Evolutionary conservation across 768 basidiomycete genomes (phyloP), one percentile per base, ranked within the genome.

Genomic region (Lactarius psammicola): DNA sequence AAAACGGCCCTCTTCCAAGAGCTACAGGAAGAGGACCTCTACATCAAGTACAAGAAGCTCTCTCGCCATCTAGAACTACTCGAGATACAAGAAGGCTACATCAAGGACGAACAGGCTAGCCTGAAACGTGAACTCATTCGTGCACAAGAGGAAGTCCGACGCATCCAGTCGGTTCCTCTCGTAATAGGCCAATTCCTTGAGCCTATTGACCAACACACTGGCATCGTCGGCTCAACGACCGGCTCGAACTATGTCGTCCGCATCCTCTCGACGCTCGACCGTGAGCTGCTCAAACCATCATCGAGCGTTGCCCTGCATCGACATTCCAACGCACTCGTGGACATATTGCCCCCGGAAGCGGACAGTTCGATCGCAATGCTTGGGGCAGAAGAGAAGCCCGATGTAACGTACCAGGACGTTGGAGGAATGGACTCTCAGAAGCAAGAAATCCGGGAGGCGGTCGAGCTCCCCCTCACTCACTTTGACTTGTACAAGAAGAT

Each of bases 121-220:
- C 86, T 99, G 63, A 96, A 98, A 77, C 88, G 96, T 58, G 97
- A 99, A 78, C 89, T 99, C 67, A 91, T 98, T 70, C 93, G 97
- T 63, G 97, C 97, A 0, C 97, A 99, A 75, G 97, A 99, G 76
- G 97, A 99, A 79, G 97, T 99, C 74, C 97, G 98, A 79, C 92
- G 97, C 65, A 99, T 99, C 75, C 95, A 98, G 79, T 93, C 93
- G 60, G 97, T 99, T 7, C 97, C 97, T 0, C 87, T 99, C 18
- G 97, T 99, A 74, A 99, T 99, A 73, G 97, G 97, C 63, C 97
- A 99, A 77, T 99, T 99, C 81, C 86, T 98, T 40, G 97, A 99
- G 79, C 91, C 97, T 59, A 98, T 99, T 75, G 97, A 99, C 81
- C 93, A 98, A 76, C 87, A 90, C 71, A 94, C 96, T 18, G 94